Base-by-base conservation (phyloP, 306 rosid species). In the Vigna mungo region DNA sequence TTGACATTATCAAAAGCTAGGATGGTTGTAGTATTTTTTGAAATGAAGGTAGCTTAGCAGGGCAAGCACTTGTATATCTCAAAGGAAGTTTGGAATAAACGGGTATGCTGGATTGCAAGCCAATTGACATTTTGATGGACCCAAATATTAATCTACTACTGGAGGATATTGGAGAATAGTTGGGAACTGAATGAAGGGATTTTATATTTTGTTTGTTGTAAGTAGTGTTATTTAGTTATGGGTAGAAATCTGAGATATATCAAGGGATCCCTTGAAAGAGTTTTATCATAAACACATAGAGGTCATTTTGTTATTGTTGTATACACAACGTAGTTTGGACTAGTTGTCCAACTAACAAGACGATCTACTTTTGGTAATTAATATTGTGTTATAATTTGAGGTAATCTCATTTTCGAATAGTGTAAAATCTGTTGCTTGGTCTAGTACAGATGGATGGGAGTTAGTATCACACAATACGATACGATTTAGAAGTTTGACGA, bases 281-380 rank as follows among this genome's bases (percentile, higher is more conserved):
- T 7, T 62, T 36, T 62, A 4, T 6, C 9, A 36, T 62, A 63
- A 8, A 8, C 20, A 8, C 27, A 63, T 36, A 9, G 14, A 32
- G 23, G 27, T 63, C 27, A 36, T 34, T 63, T n/a, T 63, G 34
- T 21, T 55, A 15, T 47, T 34, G n/a, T n/a, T 63, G 34, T 21
- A n/a, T 63, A 34, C 68, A 62, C 12, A 62, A 60, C 36, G 68
- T n/a, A 62, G 68, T 16, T 62, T 62, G 46, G 16, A 41, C 44
- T 6, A 15, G 13, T 30, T 3, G 34, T 61, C 67, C 67, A 61
- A 32, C 20, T 32, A 8, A 61, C 14, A 59, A 34, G 9, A 6
- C 65, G 27, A 30, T 4, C 34, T 59, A 25, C 66, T 60, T 30
- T 37, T 15, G 39, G 18, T 56, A 30, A 13, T 14, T n/a, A n/a